Conservation (phyloP, 192 early-diverging fungal genomes). For the Rhizophagus clarus region DNA sequence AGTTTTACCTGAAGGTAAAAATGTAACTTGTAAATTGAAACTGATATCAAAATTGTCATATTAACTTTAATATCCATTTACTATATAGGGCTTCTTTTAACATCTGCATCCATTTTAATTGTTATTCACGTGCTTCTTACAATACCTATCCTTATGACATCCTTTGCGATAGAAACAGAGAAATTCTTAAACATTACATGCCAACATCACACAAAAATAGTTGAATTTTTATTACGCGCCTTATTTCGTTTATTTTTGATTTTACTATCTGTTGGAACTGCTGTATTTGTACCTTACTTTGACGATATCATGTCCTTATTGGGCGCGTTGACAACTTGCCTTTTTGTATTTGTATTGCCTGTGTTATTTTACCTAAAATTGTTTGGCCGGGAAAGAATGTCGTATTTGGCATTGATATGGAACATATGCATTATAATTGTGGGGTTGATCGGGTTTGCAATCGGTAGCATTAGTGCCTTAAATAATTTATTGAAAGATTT, state of each 20-base stretch:
- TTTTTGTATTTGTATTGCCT: slow-evolving; percentile 85
- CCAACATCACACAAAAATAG: slow-evolving; percentile 46
- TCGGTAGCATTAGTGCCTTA: slow-evolving; percentile 68
- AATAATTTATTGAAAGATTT: slow-evolving; percentile 58
- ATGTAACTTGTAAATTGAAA: not conserved
- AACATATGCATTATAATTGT: slow-evolving; percentile 57
- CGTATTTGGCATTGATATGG: slow-evolving; percentile 52
- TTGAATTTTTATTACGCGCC: slow-evolving; percentile 59
- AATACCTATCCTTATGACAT: slow-evolving; percentile 75
- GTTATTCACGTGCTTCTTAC: slow-evolving; percentile 82
- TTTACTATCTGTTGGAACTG: slow-evolving; percentile 55
- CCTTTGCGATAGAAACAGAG: slow-evolving; percentile 76
- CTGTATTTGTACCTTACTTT: slow-evolving; percentile 78
- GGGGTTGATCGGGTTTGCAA: slow-evolving; percentile 63
- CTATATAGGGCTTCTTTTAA: not conserved
- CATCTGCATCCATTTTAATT: slow-evolving; percentile 61
- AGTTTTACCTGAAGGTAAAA: slow-evolving; percentile 64
- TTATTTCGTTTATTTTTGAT: slow-evolving; percentile 60
- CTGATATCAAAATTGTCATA: not conserved
- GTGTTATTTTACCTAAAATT: slow-evolving; percentile 77
- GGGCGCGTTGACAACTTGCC: slow-evolving; percentile 77
- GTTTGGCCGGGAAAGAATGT: slow-evolving; percentile 60
- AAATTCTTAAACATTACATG: slow-evolving; percentile 63
- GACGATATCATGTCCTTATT: slow-evolving; percentile 77
- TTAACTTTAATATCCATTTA: not conserved